phyloP scores from a whole-genome alignment of 2,329 filamentous ascomycete genomes.

The Escovopsis weberi region DNA sequence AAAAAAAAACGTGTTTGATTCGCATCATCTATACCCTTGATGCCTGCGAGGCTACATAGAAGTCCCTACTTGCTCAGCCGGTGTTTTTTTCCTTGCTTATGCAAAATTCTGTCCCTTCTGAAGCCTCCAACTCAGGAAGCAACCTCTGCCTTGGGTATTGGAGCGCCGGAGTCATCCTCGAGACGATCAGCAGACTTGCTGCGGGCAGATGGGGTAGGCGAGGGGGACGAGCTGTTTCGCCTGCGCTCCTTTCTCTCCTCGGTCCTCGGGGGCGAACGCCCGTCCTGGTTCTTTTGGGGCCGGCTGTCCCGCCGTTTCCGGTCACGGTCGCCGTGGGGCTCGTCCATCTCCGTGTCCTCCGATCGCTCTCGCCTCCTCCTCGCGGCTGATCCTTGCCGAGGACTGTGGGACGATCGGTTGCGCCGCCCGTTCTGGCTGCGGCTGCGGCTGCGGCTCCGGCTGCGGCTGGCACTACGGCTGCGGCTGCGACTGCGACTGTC shows the following conservation, averaged over 20 bases:
- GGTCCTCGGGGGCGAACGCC: not conserved
- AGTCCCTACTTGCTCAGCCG: no score
- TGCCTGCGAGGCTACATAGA: no score
- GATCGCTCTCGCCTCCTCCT: conserved; percentile 1
- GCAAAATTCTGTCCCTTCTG: no score
- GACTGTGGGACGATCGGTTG: conserved; percentile 2
- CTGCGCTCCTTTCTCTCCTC: conserved; percentile 19
- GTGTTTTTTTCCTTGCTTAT: no score
- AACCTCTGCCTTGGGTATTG: conserved; percentile 8
- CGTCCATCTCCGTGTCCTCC: not conserved
- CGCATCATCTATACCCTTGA: no score
- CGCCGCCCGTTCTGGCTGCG: conserved; percentile 8
- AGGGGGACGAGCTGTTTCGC: conserved; percentile 37
- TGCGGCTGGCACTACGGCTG: conserved; percentile 5
- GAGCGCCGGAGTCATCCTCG: conserved; percentile 16
- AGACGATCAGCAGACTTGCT: conserved; percentile 43
- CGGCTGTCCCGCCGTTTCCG: conserved; percentile 3
- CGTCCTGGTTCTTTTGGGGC: not conserved
- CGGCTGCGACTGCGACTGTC: no score
- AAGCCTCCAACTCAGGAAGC: conserved; percentile 1
- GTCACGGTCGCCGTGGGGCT: not conserved
- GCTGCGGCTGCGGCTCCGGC: conserved; percentile 13
- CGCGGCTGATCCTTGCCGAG: conserved; percentile 3
- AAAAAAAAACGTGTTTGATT: no score
- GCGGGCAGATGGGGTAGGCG: conserved; percentile 33